Percentiles rank a stretch among this genome's conserved stretches.
These are phyloP conservation scores for Magnaporthales sp. DNA, from an alignment of 2,329 filamentous ascomycete genomes.

Conservation along the genomic window DNA sequence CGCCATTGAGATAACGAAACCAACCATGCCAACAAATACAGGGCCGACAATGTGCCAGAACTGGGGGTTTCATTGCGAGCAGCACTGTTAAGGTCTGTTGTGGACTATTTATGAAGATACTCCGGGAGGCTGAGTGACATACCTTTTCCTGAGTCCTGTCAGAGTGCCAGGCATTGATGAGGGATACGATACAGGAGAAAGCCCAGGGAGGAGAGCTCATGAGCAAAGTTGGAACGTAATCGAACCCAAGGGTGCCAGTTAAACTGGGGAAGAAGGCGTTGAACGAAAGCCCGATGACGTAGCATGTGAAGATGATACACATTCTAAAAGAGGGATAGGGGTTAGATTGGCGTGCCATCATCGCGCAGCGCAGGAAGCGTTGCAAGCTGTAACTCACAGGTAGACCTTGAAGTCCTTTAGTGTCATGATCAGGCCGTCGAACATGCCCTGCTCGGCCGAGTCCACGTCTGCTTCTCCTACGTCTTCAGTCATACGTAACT, in stretches of 20 bases:
- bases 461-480: conserved; percentile 46
- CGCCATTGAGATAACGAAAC: conserved; percentile 52
- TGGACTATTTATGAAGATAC: neutral
- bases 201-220: conserved; percentile 48
- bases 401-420: conserved; percentile 52
- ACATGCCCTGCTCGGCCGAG: conserved; percentile 34
- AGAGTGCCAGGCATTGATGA: conserved; percentile 44
- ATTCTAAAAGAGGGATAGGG: neutral
- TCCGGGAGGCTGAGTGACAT: neutral
- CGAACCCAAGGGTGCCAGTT: conserved; percentile 30
- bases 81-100: neutral
- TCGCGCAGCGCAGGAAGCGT: conserved; percentile 27
- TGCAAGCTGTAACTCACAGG: conserved; percentile 27
- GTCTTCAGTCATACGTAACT: conserved; percentile 46
- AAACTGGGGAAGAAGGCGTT: conserved; percentile 37
- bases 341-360: neutral
- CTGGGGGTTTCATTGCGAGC: conserved; percentile 20
- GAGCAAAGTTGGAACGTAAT: conserved; percentile 40
- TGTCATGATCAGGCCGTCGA: conserved; percentile 46
- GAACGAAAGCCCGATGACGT: conserved; percentile 47
- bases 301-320: conserved; percentile 43
- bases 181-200: conserved; percentile 45
- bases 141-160: conserved; percentile 39
- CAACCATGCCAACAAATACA: conserved; percentile 41
- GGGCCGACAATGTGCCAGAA: conserved; percentile 51